Percentiles rank a stretch among this genome's conserved stretches.
phyloP scores from a whole-genome alignment of 306 rosid species.

The Medicago ruthenica region DNA sequence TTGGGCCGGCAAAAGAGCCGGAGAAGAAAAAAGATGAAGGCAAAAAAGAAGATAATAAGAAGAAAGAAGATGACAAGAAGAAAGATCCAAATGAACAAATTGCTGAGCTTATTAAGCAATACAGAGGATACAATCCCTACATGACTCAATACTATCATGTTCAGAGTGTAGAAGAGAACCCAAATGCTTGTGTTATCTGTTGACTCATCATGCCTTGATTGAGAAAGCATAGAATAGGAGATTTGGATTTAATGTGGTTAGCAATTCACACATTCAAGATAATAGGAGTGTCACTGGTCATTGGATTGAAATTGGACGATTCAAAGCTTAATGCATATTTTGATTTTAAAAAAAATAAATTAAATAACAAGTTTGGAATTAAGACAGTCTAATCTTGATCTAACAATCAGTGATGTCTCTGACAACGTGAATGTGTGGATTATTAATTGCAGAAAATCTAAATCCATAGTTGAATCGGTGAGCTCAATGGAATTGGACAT shows the following conservation, averaged over 20 bases:
- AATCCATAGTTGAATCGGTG: neutral
- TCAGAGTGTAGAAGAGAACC: conserved; percentile 69
- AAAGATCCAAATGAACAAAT: conserved; percentile 56
- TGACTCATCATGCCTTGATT: conserved; percentile 32
- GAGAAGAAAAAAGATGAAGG: conserved; percentile 64
- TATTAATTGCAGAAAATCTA: too few species aligned
- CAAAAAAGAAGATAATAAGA: conserved; percentile 48
- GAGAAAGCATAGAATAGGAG: neutral
- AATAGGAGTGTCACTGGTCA: neutral
- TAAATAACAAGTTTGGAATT: too few species aligned
- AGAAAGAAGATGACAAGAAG: conserved; percentile 48
- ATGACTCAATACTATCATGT: conserved; percentile 52
- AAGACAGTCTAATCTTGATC: neutral
- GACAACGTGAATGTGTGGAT: too few species aligned
- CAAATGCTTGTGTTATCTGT: conserved; percentile 74
- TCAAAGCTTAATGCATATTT: too few species aligned
- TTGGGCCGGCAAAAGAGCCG: conserved; percentile 85
- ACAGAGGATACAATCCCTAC: conserved; percentile 50
- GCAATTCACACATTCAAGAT: neutral
- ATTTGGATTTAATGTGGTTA: neutral
- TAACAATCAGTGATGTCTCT: too few species aligned
- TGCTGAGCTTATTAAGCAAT: conserved; percentile 56
- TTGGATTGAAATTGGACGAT: neutral
- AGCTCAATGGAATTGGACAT: conserved; percentile 7
- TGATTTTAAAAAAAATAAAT: neutral